Percentiles rank a stretch among this genome's conserved stretches.
These are phyloP conservation scores for Ascochyta koolunga DNA, from an alignment of 2,329 filamentous ascomycete species.

Conservation along the genomic window DNA sequence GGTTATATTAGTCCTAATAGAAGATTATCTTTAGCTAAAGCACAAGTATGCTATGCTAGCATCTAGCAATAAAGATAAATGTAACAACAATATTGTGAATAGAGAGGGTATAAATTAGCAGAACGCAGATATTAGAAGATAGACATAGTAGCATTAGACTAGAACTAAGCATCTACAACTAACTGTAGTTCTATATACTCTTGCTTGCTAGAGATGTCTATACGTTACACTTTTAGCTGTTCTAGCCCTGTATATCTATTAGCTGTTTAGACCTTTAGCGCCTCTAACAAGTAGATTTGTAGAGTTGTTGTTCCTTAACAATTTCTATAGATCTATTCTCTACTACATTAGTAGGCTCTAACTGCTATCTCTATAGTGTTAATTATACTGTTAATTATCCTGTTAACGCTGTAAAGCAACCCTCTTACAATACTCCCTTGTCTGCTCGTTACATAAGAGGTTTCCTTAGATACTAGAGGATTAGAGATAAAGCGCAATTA, in stretches of 20 bases:
- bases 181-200: neutral
- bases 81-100: no score
- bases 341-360: neutral
- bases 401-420: constrained; percentile 12
- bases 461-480: neutral
- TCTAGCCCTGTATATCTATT: no score
- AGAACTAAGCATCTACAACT: no score
- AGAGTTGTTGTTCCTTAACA: no score
- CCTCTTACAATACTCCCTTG: constrained; percentile 12
- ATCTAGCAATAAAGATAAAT: constrained; percentile 13
- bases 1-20: neutral
- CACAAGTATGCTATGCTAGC: neutral
- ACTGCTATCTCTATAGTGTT: constrained; percentile 10
- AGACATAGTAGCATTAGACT: no score
- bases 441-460: neutral
- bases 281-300: no score
- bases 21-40: neutral
- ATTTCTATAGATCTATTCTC: neutral
- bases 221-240: no score
- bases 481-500: neutral
- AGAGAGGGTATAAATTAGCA: no score
- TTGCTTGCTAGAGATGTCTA: neutral
- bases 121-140: no score
- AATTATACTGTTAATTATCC: constrained; percentile 17
- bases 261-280: no score